Percentiles rank a stretch among this genome's conserved stretches.
Conservation (phyloP, 1,284 basidiomycete genomes). For the Papiliotrema flavescens region DNA sequence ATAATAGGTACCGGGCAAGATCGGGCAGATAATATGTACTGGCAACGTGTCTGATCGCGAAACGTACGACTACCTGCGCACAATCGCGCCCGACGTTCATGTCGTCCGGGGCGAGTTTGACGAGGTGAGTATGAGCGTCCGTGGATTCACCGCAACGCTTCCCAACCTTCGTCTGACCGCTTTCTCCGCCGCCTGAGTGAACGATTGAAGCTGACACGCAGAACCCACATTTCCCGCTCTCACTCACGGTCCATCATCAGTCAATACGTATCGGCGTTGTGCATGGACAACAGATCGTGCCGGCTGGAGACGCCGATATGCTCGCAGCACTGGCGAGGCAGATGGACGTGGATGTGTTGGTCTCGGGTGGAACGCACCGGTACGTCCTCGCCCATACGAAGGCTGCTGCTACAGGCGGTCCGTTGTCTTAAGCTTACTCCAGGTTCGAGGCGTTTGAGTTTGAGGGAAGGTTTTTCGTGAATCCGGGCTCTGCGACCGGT, state of each 20-base stretch:
- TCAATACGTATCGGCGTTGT: constrained; percentile 85
- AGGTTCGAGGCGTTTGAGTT: constrained; percentile 93
- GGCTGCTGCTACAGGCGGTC: not conserved
- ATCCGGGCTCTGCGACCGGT: constrained; percentile 92
- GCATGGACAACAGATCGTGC: constrained; percentile 92
- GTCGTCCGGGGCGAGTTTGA: constrained; percentile 94
- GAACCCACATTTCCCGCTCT: constrained; percentile 66
- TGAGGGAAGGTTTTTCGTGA: constrained; percentile 89
- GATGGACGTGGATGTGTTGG: constrained; percentile 94
- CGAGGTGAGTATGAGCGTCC: constrained; percentile 66
- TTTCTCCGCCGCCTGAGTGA: too few species aligned
- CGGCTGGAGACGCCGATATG: constrained; percentile 85
- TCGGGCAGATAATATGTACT: constrained; percentile 95
- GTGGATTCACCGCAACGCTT: too few species aligned
- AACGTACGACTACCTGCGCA: constrained; percentile 94
- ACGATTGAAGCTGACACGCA: constrained; percentile 8
- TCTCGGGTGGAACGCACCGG: constrained; percentile 93
- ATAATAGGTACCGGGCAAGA: constrained; percentile 76
- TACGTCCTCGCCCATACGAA: constrained; percentile 32
- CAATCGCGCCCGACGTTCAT: constrained; percentile 91
- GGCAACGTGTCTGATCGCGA: constrained; percentile 97
- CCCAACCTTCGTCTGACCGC: too few species aligned
- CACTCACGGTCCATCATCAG: constrained; percentile 71
- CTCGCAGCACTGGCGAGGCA: constrained; percentile 82
- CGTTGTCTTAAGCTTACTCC: constrained; percentile 7